Conservation (phyloP, 2,329 filamentous ascomycete genomes). For the Ustulina deusta region DNA sequence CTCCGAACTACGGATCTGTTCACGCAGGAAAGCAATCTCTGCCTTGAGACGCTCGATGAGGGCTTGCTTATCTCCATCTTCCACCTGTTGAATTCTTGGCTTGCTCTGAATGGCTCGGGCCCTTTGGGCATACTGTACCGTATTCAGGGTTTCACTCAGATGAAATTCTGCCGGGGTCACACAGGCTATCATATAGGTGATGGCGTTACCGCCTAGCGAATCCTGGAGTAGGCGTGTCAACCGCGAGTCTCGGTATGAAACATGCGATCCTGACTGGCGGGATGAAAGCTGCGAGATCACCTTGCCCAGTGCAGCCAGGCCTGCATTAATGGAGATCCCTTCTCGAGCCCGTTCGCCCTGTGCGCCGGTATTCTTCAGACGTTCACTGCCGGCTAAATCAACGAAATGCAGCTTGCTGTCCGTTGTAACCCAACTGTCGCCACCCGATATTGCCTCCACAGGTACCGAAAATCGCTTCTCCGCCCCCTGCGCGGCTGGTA, state of each 20-base stretch:
- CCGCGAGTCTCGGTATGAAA: conserved; percentile 98
- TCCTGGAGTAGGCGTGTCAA: conserved; percentile 95
- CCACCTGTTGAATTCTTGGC: conserved; percentile 92
- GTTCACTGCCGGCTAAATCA: conserved; percentile 95
- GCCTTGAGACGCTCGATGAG: conserved; percentile 93
- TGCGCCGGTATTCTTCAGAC: conserved; percentile 95
- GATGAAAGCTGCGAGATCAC: conserved; percentile 98
- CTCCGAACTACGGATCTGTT: conserved; percentile 91
- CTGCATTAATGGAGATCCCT: conserved; percentile 98
- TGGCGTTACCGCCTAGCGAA: conserved; percentile 94
- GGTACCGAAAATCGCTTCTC: conserved; percentile 93
- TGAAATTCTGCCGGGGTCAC: conserved; percentile 98
- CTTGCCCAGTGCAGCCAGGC: conserved; percentile 93
- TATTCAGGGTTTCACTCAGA: conserved; percentile 96
- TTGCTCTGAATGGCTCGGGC: conserved; percentile 98
- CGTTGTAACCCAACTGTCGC: conserved; percentile 78
- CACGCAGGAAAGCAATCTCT: conserved; percentile 91
- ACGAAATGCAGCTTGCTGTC: conserved; percentile 99
- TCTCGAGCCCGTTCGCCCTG: conserved; percentile 95
- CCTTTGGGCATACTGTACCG: conserved; percentile 95
- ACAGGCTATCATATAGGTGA: conserved; percentile 99
- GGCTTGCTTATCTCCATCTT: conserved; percentile 93
- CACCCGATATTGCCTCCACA: conserved; percentile 78
- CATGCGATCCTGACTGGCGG: conserved; percentile 85
- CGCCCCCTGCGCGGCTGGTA: conserved; percentile 63